phyloP scores from a whole-genome alignment of 2,329 filamentous ascomycete species.

The Fusarium veterinarium region DNA sequence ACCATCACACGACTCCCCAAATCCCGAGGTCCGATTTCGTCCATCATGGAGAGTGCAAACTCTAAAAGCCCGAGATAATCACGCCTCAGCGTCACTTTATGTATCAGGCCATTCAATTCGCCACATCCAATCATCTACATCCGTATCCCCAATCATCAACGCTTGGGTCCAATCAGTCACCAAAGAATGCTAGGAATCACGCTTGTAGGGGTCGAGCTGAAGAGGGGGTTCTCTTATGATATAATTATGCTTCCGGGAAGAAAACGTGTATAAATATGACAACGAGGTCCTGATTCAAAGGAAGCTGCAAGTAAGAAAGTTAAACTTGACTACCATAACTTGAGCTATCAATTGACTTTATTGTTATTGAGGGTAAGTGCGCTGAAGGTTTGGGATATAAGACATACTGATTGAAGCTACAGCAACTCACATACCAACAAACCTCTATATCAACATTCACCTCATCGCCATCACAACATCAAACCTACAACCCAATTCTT shows the following conservation, averaged over 20 bases:
- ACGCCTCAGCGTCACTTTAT: constrained; percentile 13
- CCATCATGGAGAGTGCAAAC: background rate
- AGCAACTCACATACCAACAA: constrained; percentile 26
- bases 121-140: constrained; percentile 14
- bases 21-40: constrained; percentile 13
- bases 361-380: constrained; percentile 4
- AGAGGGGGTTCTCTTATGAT: constrained; percentile 13
- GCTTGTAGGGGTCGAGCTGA: constrained; percentile 7
- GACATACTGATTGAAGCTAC: background rate
- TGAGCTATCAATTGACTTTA: background rate
- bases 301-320: constrained; percentile 6
- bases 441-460: background rate
- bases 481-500: background rate
- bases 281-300: background rate
- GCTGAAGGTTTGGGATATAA: background rate
- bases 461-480: background rate
- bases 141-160: background rate
- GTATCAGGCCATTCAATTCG: constrained; percentile 19
- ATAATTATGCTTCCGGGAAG: background rate
- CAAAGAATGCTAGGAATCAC: background rate
- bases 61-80: constrained; percentile 17
- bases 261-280: constrained; percentile 12
- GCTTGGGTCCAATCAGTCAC: background rate
- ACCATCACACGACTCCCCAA: constrained; percentile 2
- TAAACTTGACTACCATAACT: background rate